A percentile compares a stretch with the other conserved stretches of the same genome.
Evolutionary conservation across 2,329 filamentous ascomycete genomes (phyloP).

Genomic region (Venturia nashicola): DNA sequence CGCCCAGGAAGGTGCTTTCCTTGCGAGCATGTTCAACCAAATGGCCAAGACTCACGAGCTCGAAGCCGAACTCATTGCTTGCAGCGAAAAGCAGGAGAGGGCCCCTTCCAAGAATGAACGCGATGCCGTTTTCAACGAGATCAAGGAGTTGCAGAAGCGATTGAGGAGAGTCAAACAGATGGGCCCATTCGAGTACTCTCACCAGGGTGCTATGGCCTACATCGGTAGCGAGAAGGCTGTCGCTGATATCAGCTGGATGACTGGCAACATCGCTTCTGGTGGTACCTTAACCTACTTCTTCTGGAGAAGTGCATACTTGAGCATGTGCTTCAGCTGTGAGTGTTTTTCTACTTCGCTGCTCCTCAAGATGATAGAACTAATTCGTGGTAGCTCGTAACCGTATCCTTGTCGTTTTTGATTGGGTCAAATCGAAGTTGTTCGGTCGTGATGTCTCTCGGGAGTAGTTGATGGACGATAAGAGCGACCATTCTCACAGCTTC

Average conservation of each 20-base stretch:
- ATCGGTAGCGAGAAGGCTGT: constrained; percentile 98
- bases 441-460: constrained; percentile 87
- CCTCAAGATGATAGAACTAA: constrained; percentile 13
- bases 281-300: constrained; percentile 94
- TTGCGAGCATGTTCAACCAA: constrained; percentile 94
- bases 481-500: not conserved
- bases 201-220: constrained; percentile 93
- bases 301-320: constrained; percentile 95
- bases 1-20: constrained; percentile 87
- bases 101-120: constrained; percentile 53
- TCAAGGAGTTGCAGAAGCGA: constrained; percentile 76
- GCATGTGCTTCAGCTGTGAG: constrained; percentile 99
- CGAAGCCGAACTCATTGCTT: constrained; percentile 59
- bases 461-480: constrained; percentile 25
- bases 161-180: constrained; percentile 84
- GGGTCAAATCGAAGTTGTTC: constrained; percentile 94
- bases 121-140: constrained; percentile 54
- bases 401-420: constrained; percentile 84
- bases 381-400: constrained; percentile 66
- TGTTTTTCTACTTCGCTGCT: constrained; percentile 19
- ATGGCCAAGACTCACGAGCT: constrained; percentile 90
- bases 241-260: constrained; percentile 93
- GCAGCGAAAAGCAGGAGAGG: constrained; percentile 49
- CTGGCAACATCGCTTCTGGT: constrained; percentile 88
- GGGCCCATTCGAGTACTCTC: constrained; percentile 96